A percentile compares a stretch with the other conserved stretches of the same genome.
Conservation (phyloP, 2,329 filamentous ascomycete genomes). For the Phialophora macrospora region DNA sequence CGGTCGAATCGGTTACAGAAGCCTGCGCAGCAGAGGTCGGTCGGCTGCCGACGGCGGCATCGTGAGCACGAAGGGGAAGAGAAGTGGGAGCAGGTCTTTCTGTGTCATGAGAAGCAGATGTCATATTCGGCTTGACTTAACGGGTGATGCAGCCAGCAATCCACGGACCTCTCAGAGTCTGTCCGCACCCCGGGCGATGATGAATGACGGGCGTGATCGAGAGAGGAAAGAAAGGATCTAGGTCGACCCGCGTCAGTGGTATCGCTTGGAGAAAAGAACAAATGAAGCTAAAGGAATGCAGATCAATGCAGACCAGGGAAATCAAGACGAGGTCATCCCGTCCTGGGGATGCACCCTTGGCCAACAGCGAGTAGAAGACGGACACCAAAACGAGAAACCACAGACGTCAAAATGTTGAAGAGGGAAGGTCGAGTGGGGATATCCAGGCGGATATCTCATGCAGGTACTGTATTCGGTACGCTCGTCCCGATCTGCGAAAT, state of each 20-base stretch:
- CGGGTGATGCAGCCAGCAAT: neutral
- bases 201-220: neutral
- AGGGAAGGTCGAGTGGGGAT: slow-evolving; percentile 1
- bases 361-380: neutral
- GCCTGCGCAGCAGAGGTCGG: slow-evolving; percentile 15
- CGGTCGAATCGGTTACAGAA: slow-evolving; percentile 23
- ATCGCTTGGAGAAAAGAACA: neutral
- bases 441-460: slow-evolving; percentile 10
- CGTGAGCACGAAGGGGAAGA: slow-evolving; percentile 20
- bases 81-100: slow-evolving; percentile 18
- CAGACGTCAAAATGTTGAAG: slow-evolving; percentile 5
- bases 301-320: neutral
- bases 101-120: slow-evolving; percentile 14
- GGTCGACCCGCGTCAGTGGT: neutral
- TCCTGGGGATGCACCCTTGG: neutral
- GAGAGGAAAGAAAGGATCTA: neutral
- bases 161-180: neutral
- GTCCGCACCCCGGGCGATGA: neutral
- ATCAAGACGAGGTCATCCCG: neutral
- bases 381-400: slow-evolving; percentile 9
- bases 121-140: slow-evolving; percentile 20
- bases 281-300: neutral
- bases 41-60: slow-evolving; percentile 20
- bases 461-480: slow-evolving; percentile 17
- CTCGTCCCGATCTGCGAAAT: neutral